These are phyloP conservation scores for Olyra latifolia DNA, from an alignment of 176 grass and related monocot species.

Conservation along the genomic window DNA sequence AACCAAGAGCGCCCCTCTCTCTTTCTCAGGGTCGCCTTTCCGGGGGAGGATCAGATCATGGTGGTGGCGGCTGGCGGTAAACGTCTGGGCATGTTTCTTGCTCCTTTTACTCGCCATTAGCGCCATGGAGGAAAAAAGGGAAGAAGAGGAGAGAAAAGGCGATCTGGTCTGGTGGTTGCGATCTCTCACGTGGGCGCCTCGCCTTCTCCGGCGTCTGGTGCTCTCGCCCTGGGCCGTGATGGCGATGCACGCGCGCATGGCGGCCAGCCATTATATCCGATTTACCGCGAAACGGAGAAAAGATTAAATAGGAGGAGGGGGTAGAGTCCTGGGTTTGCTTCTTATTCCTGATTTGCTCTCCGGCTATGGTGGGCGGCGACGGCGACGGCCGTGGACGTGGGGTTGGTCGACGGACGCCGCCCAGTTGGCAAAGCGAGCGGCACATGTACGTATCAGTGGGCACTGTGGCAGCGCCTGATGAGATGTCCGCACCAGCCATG, in stretches of 20 bases:
- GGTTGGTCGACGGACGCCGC: background rate
- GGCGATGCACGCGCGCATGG: background rate
- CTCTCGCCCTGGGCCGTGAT: background rate
- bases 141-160: background rate
- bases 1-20: no score
- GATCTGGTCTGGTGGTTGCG: background rate
- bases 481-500: background rate
- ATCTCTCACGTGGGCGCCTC: conserved; percentile 20
- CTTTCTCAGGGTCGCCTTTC: background rate
- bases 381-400: background rate
- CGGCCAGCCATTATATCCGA: background rate
- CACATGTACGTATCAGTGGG: background rate
- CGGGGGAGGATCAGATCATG: background rate
- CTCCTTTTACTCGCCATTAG: background rate
- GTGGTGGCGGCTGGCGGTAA: no score
- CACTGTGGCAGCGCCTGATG: no score
- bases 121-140: background rate
- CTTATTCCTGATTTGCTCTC: background rate
- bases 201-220: conserved; percentile 1
- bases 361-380: background rate
- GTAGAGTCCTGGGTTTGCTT: conserved; percentile 17
- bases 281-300: background rate
- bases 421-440: background rate
- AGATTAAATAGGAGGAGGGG: background rate
- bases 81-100: background rate